These are phyloP conservation scores for Lanmaoa pseudosensibilis DNA, from an alignment of 768 basidiomycete genomes.

Conservation along the genomic window DNA sequence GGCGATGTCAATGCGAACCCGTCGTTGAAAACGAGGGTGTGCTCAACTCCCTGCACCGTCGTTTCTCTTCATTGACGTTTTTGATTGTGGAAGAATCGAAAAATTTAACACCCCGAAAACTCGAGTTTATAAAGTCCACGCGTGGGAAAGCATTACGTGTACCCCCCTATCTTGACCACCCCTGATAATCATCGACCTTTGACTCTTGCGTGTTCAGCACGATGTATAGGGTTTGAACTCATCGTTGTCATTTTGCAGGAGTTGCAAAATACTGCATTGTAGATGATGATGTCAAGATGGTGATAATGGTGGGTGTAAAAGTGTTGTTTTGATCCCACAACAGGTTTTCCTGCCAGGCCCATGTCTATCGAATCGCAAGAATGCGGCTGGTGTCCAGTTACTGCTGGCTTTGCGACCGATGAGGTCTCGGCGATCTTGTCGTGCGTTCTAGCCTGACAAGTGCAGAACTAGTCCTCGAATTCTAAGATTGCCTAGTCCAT, in stretches of 20 bases:
- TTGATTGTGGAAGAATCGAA: constrained; percentile 50
- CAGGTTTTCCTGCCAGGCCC: background rate
- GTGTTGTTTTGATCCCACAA: background rate
- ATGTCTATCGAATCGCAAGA: background rate
- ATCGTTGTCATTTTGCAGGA: background rate
- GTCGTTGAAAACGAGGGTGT: constrained; percentile 35
- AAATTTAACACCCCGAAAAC: background rate
- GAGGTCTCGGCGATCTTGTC: background rate
- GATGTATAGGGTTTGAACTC: too few relatives aligned
- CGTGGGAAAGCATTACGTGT: constrained; percentile 26
- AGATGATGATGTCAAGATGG: background rate
- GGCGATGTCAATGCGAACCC: constrained; percentile 59
- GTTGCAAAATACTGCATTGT: background rate
- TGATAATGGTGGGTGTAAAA: background rate
- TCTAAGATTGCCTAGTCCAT: background rate
- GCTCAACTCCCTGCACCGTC: constrained; percentile 61
- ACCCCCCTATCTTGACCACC: background rate
- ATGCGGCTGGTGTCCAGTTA: background rate
- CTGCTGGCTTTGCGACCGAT: background rate
- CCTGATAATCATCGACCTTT: too few relatives aligned
- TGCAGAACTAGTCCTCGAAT: background rate
- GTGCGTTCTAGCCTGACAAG: background rate
- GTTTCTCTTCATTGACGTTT: constrained; percentile 52
- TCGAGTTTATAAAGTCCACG: background rate
- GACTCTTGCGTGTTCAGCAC: too few relatives aligned